A percentile compares a stretch with the other conserved stretches of the same genome.
phyloP scores from a whole-genome alignment of 129 eudicot species.

The Centella asiatica region DNA sequence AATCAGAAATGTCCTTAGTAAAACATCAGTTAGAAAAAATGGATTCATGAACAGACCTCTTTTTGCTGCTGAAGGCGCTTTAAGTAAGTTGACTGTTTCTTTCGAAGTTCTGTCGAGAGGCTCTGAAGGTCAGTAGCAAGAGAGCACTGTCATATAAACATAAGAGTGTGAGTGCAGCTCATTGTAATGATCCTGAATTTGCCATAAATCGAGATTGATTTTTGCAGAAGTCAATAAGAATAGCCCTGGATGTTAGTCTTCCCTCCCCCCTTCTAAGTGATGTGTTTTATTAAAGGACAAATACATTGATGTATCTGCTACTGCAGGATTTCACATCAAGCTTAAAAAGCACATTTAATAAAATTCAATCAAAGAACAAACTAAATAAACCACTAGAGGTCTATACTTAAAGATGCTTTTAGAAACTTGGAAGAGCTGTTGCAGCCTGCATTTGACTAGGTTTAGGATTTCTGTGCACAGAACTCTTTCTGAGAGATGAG shows the following conservation, averaged over 20 bases:
- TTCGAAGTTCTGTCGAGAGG: conserved; percentile 74
- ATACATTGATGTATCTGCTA: no score
- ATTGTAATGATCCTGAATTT: neutral
- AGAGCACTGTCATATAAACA: conserved; percentile 59
- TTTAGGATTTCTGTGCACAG: no score
- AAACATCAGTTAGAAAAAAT: neutral
- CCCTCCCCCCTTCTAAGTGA: no score
- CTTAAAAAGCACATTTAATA: no score
- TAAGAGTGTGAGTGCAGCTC: conserved; percentile 10
- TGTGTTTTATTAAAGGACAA: no score
- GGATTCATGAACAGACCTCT: conserved; percentile 41
- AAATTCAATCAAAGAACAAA: no score
- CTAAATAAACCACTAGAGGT: no score
- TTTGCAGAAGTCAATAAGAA: neutral
- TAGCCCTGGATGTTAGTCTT: neutral
- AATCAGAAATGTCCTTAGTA: neutral
- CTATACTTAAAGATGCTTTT: no score
- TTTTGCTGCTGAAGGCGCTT: conserved; percentile 72
- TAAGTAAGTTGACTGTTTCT: conserved; percentile 68
- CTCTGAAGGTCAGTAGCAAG: conserved; percentile 89
- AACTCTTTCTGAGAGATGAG: no score
- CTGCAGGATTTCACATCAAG: no score
- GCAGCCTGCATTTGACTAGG: no score
- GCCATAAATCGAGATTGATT: neutral
- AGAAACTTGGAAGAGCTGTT: no score